A percentile compares a stretch with the other conserved stretches of the same genome.
Evolutionary conservation across 768 basidiomycete species (phyloP).

Genomic region (Rhodocollybia butyracea): DNA sequence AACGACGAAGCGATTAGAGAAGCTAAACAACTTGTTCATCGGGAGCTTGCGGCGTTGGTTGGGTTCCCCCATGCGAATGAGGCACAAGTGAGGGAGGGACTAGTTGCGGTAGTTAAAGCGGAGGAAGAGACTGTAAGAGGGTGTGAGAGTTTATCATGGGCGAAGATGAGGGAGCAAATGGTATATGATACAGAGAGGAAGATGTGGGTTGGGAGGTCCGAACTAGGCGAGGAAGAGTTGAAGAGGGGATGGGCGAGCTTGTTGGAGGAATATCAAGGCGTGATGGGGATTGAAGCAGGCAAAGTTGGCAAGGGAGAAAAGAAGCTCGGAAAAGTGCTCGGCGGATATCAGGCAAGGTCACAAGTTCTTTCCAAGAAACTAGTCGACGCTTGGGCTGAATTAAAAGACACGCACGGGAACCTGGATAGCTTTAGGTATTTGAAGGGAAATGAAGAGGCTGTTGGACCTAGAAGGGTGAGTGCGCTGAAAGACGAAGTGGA

Average conservation of each 20-base stretch:
- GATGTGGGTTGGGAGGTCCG: constrained; percentile 75
- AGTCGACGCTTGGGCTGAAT: constrained; percentile 64
- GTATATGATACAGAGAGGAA: constrained; percentile 54
- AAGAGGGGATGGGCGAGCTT: too few relatives aligned
- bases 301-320: constrained; percentile 87
- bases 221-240: too few relatives aligned
- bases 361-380: constrained; percentile 62
- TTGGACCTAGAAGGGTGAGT: constrained; percentile 75
- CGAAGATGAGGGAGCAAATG: constrained; percentile 56
- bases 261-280: constrained; percentile 59
- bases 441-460: constrained; percentile 65
- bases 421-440: constrained; percentile 78
- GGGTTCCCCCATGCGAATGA: constrained; percentile 85
- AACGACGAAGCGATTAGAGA: constrained; percentile 67
- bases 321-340: constrained; percentile 81
- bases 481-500: constrained; percentile 88
- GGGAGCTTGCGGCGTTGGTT: constrained; percentile 74
- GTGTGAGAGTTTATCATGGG: constrained; percentile 72
- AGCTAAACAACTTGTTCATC: constrained; percentile 71
- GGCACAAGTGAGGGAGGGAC: constrained; percentile 74
- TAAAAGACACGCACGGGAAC: constrained; percentile 65
- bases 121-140: constrained; percentile 56
- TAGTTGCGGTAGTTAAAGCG: constrained; percentile 60
- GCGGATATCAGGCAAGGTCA: constrained; percentile 86
- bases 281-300: constrained; percentile 76